Conservation (phyloP, 202 grass and related monocot genomes). For the Musa balbisiana region DNA sequence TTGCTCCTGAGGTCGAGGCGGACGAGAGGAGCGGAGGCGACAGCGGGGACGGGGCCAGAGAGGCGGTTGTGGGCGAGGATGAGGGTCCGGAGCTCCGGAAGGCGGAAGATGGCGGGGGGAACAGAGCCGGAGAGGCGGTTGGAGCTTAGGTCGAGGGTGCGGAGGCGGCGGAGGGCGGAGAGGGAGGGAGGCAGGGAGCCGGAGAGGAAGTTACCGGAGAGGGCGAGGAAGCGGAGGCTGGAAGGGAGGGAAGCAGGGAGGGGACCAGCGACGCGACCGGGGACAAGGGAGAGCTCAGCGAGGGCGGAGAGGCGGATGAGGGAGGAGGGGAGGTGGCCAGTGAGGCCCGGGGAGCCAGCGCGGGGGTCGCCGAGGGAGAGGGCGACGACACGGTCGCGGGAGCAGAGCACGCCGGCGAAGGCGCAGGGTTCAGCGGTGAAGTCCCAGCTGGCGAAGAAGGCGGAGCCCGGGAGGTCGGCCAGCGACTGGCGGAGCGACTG, state of each 20-base stretch:
- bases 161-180: slow-evolving; percentile 26
- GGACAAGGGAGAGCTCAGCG: slow-evolving; percentile 64
- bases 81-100: slow-evolving; percentile 44
- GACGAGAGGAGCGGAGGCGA: slow-evolving; percentile 30
- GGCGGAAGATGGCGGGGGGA: slow-evolving; percentile 35
- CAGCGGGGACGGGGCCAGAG: slow-evolving; percentile 28
- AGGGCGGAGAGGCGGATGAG: slow-evolving; percentile 42
- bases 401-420: slow-evolving; percentile 62
- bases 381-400: slow-evolving; percentile 37
- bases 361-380: slow-evolving; percentile 81
- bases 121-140: slow-evolving; percentile 49
- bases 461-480: slow-evolving; percentile 46
- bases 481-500: slow-evolving; percentile 47
- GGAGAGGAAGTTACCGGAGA: slow-evolving; percentile 52
- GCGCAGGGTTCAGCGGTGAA: slow-evolving; percentile 75
- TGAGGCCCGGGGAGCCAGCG: slow-evolving; percentile 46
- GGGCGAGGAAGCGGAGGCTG: slow-evolving; percentile 64
- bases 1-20: slow-evolving; percentile 70
- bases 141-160: slow-evolving; percentile 64
- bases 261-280: slow-evolving; percentile 44
- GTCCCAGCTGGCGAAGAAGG: slow-evolving; percentile 82
- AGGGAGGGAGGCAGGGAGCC: slow-evolving; percentile 39
- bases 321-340: slow-evolving; percentile 34
- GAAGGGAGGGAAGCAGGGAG: slow-evolving; percentile 37
- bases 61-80: slow-evolving; percentile 68